Percentiles rank a stretch among this genome's conserved stretches.
Conservation (phyloP, 257 asterid species). For the Primulina eburnea region DNA sequence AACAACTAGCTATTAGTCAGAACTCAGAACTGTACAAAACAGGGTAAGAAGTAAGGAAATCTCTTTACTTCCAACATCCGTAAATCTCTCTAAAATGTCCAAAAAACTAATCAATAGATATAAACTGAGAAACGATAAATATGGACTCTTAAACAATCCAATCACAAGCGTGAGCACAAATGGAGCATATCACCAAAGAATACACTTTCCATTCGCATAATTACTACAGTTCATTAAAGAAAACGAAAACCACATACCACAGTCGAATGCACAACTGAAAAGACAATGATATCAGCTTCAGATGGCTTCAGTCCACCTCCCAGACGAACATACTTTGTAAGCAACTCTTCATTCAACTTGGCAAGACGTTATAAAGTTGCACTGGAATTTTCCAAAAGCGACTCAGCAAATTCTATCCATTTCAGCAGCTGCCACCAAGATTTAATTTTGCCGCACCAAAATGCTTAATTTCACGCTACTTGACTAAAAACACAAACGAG, state of each 20-base stretch:
- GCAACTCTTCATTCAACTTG: conserved; percentile 65
- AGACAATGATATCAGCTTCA: conserved; percentile 68
- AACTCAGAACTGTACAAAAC: neutral
- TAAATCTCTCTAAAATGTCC: neutral
- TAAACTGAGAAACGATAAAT: neutral
- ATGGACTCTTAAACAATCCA: no score
- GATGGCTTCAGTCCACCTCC: conserved; percentile 62
- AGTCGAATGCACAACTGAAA: conserved; percentile 53
- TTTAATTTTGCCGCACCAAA: conserved; percentile 9
- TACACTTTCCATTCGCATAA: neutral
- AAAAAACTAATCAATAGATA: neutral
- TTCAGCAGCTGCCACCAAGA: conserved; percentile 52
- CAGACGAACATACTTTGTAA: conserved; percentile 55
- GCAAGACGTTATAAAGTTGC: conserved; percentile 37
- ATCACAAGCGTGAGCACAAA: neutral
- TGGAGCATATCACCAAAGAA: neutral
- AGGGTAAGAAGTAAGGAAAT: conserved; percentile 8
- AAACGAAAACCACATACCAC: conserved; percentile 44
- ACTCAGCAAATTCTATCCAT: conserved; percentile 56
- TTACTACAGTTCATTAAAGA: neutral
- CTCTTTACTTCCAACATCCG: neutral
- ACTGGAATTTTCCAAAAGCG: conserved; percentile 37
- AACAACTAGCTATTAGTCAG: conserved; percentile 12
- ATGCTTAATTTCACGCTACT: neutral
- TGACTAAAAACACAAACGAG: neutral